Evolutionary conservation across 106 monocot genomes (phyloP), one percentile per base, ranked within the genome.

Genomic region (Cymbidium sinense): DNA sequence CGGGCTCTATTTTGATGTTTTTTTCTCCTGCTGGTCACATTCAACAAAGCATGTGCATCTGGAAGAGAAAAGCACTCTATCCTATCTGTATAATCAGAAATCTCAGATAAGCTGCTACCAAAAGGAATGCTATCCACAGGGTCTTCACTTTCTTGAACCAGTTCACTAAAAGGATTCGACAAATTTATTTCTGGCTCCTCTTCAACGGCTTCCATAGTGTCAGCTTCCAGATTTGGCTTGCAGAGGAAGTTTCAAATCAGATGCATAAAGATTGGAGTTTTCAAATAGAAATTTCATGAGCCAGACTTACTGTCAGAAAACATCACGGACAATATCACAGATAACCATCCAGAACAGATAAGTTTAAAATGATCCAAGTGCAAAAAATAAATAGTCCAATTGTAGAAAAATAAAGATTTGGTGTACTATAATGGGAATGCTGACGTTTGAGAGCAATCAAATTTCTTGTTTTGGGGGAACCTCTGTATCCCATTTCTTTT

Each of bases 1-100:
- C 47, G 50, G 78, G 33, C 25, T 61, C 81, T 89, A 35, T 55
- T 90, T 36, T 69, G 62, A 74, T 78, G 87, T 3, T 81, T 65
- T 84, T 92, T 95, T 75, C 88, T 98, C 80, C 98, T 83, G 75
- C 79, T 87, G 19, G 98, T 99, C 64, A 99, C 94, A 86, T 92
- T 84, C 74, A 92, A 77, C 33, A 94, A 84, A 62, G 87, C 82
- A 70, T 70, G 78, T 37, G 79, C 83, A 84, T 94, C 89, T 54
- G 90, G 92, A 74, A 90, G 78, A 77, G 62, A 61, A 81, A 82
- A 86, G 33, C 81, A 84, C 35, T 67, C 84, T 4, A 9, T 41
- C 27, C 76, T 67, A 62, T 64, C 81, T 11, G 13, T 75, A 43
- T 83, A 54, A 44, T 84, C 79, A 23, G 13, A 5, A 73, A 34